Conservation (phyloP, 805 yeast species). For the Wickerhamiella dianesei region DNA sequence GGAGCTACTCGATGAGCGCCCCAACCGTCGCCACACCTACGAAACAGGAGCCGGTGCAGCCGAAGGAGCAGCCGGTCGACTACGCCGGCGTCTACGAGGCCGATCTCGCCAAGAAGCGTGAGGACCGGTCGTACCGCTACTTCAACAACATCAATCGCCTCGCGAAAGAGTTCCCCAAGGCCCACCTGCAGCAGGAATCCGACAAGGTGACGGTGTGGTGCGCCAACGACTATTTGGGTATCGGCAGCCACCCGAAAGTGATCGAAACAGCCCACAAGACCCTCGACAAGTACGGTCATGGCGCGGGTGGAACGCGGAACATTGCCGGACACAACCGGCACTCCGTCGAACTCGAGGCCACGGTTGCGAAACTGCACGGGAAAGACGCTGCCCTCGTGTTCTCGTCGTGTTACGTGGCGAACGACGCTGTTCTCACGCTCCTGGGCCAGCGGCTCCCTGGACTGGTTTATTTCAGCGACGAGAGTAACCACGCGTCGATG, state of each 20-base stretch:
- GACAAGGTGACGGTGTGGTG: conserved; percentile 98
- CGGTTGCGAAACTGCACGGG: conserved; percentile 79
- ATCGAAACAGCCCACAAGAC: conserved; percentile 64
- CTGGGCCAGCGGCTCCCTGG: conserved; percentile 84
- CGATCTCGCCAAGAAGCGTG: conserved; percentile 61
- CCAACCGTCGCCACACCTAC: conserved; percentile 22
- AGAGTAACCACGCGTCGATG: conserved; percentile 94
- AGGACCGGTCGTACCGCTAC: conserved; percentile 85
- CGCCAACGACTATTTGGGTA: conserved; percentile 91
- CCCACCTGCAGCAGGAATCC: conserved; percentile 61
- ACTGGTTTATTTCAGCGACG: conserved; percentile 85
- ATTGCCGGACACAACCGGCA: conserved; percentile 94
- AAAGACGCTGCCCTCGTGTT: conserved; percentile 93
- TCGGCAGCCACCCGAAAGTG: conserved; percentile 72
- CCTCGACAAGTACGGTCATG: conserved; percentile 84
- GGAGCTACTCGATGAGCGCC: conserved; percentile 28
- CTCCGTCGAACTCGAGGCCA: conserved; percentile 78
- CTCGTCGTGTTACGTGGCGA: conserved; percentile 91
- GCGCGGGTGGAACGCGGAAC: conserved; percentile 98
- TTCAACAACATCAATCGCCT: conserved; percentile 95
- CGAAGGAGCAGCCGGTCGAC: conserved; percentile 29
- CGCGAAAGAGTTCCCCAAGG: conserved; percentile 85
- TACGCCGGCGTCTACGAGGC: conserved; percentile 53
- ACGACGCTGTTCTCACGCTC: conserved; percentile 84
- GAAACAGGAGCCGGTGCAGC: conserved; percentile 8